These are phyloP conservation scores for Aurifilum marmelostoma DNA, from an alignment of 2,329 filamentous ascomycete species.

Conservation along the genomic window DNA sequence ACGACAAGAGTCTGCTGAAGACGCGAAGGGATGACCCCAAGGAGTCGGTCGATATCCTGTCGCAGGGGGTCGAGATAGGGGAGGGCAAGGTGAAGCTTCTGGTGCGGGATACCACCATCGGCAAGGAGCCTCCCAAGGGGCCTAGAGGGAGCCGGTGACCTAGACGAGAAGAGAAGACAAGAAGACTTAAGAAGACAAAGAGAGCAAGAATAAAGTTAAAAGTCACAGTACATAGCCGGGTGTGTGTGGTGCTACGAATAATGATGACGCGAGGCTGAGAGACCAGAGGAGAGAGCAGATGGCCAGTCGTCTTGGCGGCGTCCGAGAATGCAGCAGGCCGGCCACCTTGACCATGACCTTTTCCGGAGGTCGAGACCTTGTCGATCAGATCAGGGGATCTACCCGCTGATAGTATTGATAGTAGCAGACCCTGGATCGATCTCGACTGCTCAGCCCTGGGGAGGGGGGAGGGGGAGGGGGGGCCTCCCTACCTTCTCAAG, in stretches of 20 bases:
- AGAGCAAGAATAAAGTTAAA: constrained; percentile 24
- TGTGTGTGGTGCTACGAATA: too few species aligned
- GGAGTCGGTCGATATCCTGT: constrained; percentile 59
- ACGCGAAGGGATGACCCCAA: constrained; percentile 48
- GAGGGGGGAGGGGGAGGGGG: too few species aligned
- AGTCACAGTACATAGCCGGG: constrained; percentile 30
- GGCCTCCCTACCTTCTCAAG: too few species aligned
- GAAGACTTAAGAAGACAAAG: constrained; percentile 6
- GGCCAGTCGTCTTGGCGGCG: background rate
- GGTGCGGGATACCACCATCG: constrained; percentile 53
- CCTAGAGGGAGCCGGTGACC: constrained; percentile 42
- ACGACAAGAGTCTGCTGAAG: constrained; percentile 62
- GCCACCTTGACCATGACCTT: too few species aligned
- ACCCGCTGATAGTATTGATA: background rate
- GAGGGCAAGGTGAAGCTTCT: constrained; percentile 68
- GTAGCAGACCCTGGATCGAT: background rate
- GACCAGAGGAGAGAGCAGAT: background rate
- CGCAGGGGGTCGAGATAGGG: constrained; percentile 69
- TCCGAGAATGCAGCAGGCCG: background rate
- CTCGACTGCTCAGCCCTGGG: background rate
- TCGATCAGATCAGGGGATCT: background rate
- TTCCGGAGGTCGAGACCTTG: background rate
- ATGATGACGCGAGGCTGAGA: too few species aligned
- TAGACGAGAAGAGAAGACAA: constrained; percentile 3
- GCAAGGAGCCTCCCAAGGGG: constrained; percentile 56